A percentile compares a stretch with the other conserved stretches of the same genome.
Conservation (phyloP, 2,329 filamentous ascomycete genomes). For the Ascochyta viciae-villosae region DNA sequence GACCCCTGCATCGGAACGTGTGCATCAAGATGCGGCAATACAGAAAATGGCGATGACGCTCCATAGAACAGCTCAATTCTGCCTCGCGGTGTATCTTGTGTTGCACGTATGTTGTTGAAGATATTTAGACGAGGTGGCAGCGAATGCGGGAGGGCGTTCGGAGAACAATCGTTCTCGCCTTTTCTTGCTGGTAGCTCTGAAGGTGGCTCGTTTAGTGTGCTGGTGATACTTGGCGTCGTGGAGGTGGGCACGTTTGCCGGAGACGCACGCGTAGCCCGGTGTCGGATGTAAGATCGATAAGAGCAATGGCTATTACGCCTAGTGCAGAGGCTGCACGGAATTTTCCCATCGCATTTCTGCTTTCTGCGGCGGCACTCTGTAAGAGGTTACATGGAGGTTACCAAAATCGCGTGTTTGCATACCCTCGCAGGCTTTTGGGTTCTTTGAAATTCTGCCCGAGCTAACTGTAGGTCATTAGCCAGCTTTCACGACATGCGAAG, state of each 20-base stretch:
- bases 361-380: conserved; percentile 15
- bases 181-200: background rate
- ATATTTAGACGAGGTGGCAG: conserved; percentile 14
- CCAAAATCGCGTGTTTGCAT: background rate
- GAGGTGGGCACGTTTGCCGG: background rate
- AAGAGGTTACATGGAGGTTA: background rate
- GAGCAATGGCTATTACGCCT: conserved; percentile 7
- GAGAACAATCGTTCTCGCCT: background rate
- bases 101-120: conserved; percentile 18
- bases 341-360: conserved; percentile 15
- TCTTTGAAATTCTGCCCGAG: conserved; percentile 6
- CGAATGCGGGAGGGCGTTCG: background rate
- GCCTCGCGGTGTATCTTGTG: conserved; percentile 9
- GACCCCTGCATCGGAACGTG: conserved; percentile 12
- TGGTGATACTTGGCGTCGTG: background rate
- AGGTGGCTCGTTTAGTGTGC: background rate
- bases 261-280: background rate
- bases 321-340: conserved; percentile 5
- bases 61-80: conserved; percentile 15
- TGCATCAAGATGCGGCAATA: conserved; percentile 14
- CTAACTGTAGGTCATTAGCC: background rate
- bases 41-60: conserved; percentile 15
- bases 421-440: conserved; percentile 18
- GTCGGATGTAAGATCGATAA: conserved; percentile 12
- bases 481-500: background rate